Evolutionary conservation across 495 filamentous ascomycete species (phyloP).

Genomic region (Arthonia radiata): DNA sequence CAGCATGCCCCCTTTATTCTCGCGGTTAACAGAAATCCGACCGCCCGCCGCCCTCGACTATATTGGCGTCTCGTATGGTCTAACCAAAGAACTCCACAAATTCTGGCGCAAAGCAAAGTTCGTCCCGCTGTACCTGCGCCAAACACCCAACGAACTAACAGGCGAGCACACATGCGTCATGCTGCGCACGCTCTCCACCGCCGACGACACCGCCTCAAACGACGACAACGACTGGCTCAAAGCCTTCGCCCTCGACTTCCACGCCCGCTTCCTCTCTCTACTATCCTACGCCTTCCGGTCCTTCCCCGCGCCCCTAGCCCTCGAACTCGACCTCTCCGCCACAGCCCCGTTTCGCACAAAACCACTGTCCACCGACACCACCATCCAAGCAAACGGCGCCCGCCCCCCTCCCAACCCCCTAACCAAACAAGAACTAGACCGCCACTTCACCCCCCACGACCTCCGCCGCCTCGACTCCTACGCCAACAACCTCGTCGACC

Average conservation of each 20-base stretch:
- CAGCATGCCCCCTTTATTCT: conserved; percentile 78
- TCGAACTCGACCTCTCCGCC: conserved; percentile 75
- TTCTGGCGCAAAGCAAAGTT: conserved; percentile 91
- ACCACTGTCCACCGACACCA: conserved; percentile 8
- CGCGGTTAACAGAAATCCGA: conserved; percentile 54
- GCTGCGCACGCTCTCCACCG: conserved; percentile 39
- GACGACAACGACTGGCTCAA: conserved; percentile 61
- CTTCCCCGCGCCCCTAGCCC: conserved; percentile 56
- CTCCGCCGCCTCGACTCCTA: conserved; percentile 86
- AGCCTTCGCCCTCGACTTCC: conserved; percentile 80
- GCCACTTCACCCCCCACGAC: conserved; percentile 65
- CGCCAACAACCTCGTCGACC: conserved; percentile 87
- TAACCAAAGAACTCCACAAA: conserved; percentile 71
- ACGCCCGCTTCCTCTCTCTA: conserved; percentile 64
- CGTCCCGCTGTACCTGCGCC: conserved; percentile 74
- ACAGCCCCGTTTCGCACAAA: conserved; percentile 33
- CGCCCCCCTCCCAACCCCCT: conserved; percentile 27
- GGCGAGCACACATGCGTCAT: conserved; percentile 97
- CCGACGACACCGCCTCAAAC: conserved; percentile 22
- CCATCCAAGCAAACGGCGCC: too few relatives aligned
- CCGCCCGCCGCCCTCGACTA: conserved; percentile 69
- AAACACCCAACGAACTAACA: conserved; percentile 88
- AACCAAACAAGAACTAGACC: conserved; percentile 48
- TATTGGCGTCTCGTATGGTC: conserved; percentile 79
- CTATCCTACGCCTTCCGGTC: conserved; percentile 78